Conservation (phyloP, 805 yeast genomes). For the Saccharomycopsis javanensis region DNA sequence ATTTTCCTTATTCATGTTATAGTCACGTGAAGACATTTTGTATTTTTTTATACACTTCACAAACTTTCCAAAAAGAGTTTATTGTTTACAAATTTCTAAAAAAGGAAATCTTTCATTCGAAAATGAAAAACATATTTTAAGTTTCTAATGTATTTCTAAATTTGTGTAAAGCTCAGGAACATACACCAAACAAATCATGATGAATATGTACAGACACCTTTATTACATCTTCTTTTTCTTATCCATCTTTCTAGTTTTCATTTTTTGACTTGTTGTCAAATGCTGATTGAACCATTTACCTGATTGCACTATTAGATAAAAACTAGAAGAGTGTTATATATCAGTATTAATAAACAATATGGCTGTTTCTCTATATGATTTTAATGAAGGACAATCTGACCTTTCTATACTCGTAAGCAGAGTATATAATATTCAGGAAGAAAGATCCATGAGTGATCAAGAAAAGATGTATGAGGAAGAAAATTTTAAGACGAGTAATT, state of each 20-base stretch:
- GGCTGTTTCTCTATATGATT: slow-evolving; percentile 1
- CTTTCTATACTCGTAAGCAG: not conserved
- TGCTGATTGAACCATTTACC: no score
- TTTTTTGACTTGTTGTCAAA: not conserved
- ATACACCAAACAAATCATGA: not conserved
- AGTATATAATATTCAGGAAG: not conserved
- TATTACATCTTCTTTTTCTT: not conserved
- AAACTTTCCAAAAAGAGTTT: not conserved
- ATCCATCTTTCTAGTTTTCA: not conserved
- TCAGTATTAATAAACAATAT: not conserved
- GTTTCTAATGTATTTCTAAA: not conserved
- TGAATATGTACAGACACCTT: not conserved
- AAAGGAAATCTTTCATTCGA: not conserved
- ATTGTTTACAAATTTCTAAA: not conserved
- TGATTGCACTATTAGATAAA: no score
- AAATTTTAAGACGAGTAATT: not conserved
- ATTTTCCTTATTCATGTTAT: no score
- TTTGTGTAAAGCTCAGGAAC: not conserved
- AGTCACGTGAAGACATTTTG: not conserved
- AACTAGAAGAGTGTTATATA: no score
- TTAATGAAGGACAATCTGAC: not conserved
- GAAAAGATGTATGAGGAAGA: not conserved
- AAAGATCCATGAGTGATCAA: not conserved
- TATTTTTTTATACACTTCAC: not conserved
- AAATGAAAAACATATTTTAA: not conserved